Percentiles rank a stretch among this genome's conserved stretches.
Conservation (phyloP, 805 yeast genomes). For the Tanozyma kutaoensis region DNA sequence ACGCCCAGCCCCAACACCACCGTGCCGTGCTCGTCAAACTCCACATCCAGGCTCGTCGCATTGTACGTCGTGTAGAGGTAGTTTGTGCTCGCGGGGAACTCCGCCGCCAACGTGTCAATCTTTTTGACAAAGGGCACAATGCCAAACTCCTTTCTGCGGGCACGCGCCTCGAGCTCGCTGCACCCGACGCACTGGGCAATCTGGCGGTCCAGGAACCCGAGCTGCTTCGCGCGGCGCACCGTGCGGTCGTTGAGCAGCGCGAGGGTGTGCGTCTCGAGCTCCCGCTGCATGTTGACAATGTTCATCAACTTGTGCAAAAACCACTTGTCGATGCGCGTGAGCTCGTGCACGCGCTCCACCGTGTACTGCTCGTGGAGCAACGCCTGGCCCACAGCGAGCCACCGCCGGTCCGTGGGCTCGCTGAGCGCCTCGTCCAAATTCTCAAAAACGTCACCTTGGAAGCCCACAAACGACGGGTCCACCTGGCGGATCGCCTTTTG, state of each 20-base stretch:
- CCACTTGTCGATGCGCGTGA: conserved; percentile 93
- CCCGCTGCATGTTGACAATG: conserved; percentile 80
- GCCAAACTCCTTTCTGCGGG: conserved; percentile 64
- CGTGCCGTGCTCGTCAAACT: conserved; percentile 80
- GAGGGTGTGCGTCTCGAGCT: conserved; percentile 42
- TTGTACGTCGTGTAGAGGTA: conserved; percentile 93
- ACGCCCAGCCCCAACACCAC: conserved; percentile 98
- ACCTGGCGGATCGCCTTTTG: conserved; percentile 96
- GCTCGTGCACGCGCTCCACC: conserved; percentile 84
- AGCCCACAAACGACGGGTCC: conserved; percentile 82
- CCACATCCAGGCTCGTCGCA: conserved; percentile 75
- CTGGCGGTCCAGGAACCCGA: conserved; percentile 93
- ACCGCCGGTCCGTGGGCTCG: conserved; percentile 90
- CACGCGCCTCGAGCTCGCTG: conserved; percentile 71
- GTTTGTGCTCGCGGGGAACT: conserved; percentile 95
- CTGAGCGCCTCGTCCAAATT: conserved; percentile 64
- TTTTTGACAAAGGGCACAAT: conserved; percentile 90
- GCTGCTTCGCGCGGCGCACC: conserved; percentile 70
- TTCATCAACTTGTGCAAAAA: conserved; percentile 86
- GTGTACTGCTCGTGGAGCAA: conserved; percentile 80
- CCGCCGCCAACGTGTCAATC: conserved; percentile 96
- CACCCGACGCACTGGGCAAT: conserved; percentile 66
- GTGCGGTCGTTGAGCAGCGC: conserved; percentile 52
- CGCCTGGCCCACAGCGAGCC: conserved; percentile 98
- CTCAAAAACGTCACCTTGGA: conserved; percentile 77